Base-by-base conservation (phyloP, 805 yeast genomes). In the Sugiyamaella mastotermitis region DNA sequence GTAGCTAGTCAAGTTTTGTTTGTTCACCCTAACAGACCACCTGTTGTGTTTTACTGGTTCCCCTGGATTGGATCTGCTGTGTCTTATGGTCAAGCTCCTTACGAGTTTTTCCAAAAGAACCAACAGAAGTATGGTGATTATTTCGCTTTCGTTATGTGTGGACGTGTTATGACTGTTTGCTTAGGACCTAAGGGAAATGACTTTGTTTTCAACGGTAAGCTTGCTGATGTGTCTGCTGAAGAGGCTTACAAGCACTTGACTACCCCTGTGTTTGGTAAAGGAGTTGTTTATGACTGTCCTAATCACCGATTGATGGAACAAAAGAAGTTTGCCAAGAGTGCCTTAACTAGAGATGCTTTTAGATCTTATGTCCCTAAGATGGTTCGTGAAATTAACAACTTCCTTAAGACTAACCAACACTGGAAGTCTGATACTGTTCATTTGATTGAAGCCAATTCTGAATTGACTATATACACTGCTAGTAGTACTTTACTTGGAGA, bases 241-340 rank as follows among this genome's bases (percentile, higher is more conserved):
- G 97, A 83, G 34, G 97, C 97, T 27, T 92, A 92, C 67, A 72
- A 80, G 46, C 96, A 88, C 59, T 72, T 92, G 63, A 92, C 98
- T n/a, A 90, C 97, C n/a, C 98, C 98, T 10, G 96, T 87, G 11
- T 92, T 92, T 52, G 98, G 98, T 53, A 78, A 87, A 56, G 98
- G 97, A 55, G 98, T 92, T 38, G 83, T 92, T 37, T 92, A 92
- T 60, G 98, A 92, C 66, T 90, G 97, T 65, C 86, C 98, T 47
- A 92, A 92, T 66, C 66, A 78, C 55, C 78, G 87, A 50, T 74
- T 92, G 55, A 92, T 92, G 98, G 98, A 92, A 61, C 98, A 92
- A 65, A 92, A 92, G 76, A 92, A 87, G 68, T 92, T 92, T 56
- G 94, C 88, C 46, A 92, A 92, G 65, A 75, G 76, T 38, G 94